A percentile compares a stretch with the other conserved stretches of the same genome.
These are phyloP conservation scores for Aspergillus sp. DNA, from an alignment of 2,329 filamentous ascomycete genomes.

Conservation along the genomic window DNA sequence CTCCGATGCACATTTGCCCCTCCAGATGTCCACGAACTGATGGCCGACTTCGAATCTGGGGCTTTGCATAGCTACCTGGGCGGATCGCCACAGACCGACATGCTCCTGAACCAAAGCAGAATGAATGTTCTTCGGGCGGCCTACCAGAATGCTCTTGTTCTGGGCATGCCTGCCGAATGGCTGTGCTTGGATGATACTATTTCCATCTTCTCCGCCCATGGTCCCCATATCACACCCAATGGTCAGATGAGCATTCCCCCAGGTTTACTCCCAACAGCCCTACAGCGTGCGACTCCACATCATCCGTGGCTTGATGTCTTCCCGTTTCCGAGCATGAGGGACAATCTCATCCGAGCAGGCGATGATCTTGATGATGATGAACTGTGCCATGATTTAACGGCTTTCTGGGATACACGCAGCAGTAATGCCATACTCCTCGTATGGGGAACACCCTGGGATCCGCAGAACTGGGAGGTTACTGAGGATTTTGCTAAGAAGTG, in stretches of 20 bases:
- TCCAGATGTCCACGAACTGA: neutral
- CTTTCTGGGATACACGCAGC: slow-evolving; percentile 25
- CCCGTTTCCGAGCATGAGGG: slow-evolving; percentile 44
- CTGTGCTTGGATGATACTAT: neutral
- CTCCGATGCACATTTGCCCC: too few species aligned
- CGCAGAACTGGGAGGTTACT: slow-evolving; percentile 42
- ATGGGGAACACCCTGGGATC: slow-evolving; percentile 42
- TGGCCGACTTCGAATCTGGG: neutral
- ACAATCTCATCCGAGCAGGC: slow-evolving; percentile 37
- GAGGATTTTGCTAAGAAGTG: slow-evolving; percentile 40
- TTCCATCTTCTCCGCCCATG: neutral
- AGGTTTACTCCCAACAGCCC: too few species aligned
- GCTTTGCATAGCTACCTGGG: slow-evolving; percentile 4
- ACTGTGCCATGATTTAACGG: slow-evolving; percentile 40
- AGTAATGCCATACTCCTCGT: slow-evolving; percentile 29
- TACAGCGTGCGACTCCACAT: slow-evolving; percentile 39
- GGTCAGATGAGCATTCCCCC: too few species aligned
- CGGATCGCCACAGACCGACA: slow-evolving; percentile 24
- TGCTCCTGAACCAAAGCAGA: slow-evolving; percentile 28
- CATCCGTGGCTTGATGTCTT: slow-evolving; percentile 46
- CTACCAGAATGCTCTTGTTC: slow-evolving; percentile 10
- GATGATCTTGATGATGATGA: slow-evolving; percentile 40
- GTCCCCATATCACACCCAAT: too few species aligned
- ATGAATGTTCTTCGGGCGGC: slow-evolving; percentile 33
- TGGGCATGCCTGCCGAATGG: neutral